A percentile compares a stretch with the other conserved stretches of the same genome.
Conservation (phyloP, 2,329 filamentous ascomycete species). For the Lasiodiplodia citricola region DNA sequence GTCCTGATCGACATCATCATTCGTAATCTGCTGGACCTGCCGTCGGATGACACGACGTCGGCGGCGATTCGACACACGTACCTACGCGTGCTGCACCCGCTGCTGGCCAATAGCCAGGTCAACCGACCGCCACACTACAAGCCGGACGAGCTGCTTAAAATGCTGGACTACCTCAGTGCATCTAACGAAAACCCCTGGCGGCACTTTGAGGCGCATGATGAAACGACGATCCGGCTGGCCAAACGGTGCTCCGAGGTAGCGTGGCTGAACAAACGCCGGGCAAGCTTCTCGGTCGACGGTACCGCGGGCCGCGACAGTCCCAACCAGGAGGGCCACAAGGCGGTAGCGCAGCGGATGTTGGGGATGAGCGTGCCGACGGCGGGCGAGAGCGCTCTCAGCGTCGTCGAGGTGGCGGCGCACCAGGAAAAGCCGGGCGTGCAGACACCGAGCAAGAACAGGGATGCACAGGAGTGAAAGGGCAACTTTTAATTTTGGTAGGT, state of each 20-base stretch:
- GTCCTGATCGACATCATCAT: slow-evolving; percentile 96
- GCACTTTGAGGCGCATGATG: slow-evolving; percentile 81
- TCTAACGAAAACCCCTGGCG: slow-evolving; percentile 55
- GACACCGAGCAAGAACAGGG: slow-evolving; percentile 41
- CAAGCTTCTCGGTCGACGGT: slow-evolving; percentile 13
- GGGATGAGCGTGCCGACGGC: slow-evolving; percentile 46
- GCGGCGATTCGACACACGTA: slow-evolving; percentile 84
- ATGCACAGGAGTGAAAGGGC: background rate
- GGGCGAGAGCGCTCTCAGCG: slow-evolving; percentile 45
- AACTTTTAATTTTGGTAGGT: background rate
- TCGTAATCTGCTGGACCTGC: slow-evolving; percentile 93
- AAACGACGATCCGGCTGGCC: slow-evolving; percentile 78
- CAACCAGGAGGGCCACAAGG: slow-evolving; percentile 41
- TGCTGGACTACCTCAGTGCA: slow-evolving; percentile 71
- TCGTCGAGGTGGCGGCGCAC: slow-evolving; percentile 46
- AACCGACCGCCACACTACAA: slow-evolving; percentile 90
- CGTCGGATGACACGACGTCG: slow-evolving; percentile 68
- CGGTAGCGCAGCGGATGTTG: slow-evolving; percentile 44
- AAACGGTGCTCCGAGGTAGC: slow-evolving; percentile 74
- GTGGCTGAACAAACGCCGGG: slow-evolving; percentile 61
- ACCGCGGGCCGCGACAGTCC: slow-evolving; percentile 15
- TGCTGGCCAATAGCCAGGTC: slow-evolving; percentile 90
- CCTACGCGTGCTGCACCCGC: slow-evolving; percentile 85
- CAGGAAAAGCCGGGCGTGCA: slow-evolving; percentile 49
- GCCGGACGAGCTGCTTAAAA: slow-evolving; percentile 77